Evolutionary conservation across 2,329 filamentous ascomycete species (phyloP).

Genomic region (Exophiala aquamarina): DNA sequence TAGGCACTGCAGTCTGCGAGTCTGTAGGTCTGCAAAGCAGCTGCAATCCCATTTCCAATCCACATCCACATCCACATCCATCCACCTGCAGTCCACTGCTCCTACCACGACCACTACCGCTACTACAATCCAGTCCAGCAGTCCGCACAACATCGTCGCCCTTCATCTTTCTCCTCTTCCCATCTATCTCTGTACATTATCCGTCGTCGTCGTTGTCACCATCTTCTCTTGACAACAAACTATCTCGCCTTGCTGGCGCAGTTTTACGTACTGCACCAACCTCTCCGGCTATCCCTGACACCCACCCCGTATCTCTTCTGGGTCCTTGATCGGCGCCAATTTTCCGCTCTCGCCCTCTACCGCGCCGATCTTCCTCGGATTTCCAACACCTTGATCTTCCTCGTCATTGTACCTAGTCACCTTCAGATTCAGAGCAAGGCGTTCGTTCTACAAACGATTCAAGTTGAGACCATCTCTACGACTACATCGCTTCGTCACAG

Average conservation of each 20-base stretch:
- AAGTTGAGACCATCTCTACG: not conserved
- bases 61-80: slow-evolving; percentile 2
- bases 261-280: not conserved
- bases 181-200: slow-evolving; percentile 2
- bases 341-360: slow-evolving; percentile 15
- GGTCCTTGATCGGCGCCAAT: slow-evolving; percentile 20
- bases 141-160: not conserved
- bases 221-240: slow-evolving; percentile 1
- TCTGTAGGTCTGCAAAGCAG: not conserved
- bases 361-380: slow-evolving; percentile 16
- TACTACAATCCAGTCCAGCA: no score
- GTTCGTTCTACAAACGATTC: slow-evolving; percentile 3
- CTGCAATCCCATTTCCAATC: not conserved
- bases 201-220: not conserved
- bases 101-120: no score
- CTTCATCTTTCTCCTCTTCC: not conserved
- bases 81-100: not conserved
- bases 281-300: slow-evolving; percentile 7
- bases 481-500: no score
- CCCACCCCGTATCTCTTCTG: slow-evolving; percentile 6
- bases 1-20: no score
- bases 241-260: not conserved
- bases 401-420: slow-evolving; percentile 6
- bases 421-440: not conserved
- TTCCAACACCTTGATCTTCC: slow-evolving; percentile 16